These are phyloP conservation scores for Odonthalia washingtoniensis DNA, from an alignment of 31 red algal species.

Conservation along the genomic window DNA sequence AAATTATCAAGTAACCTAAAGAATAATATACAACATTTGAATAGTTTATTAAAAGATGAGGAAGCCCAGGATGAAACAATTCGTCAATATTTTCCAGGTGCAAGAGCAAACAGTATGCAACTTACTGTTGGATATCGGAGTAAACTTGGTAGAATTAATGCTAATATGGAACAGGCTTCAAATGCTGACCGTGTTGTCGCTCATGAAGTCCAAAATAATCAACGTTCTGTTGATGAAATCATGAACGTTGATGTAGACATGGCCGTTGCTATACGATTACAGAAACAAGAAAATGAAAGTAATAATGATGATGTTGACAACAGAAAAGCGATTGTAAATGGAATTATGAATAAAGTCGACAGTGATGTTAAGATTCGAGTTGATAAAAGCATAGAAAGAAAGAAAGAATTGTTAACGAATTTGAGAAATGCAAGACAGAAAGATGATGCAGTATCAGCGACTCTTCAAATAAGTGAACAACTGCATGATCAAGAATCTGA, in stretches of 20 bases:
- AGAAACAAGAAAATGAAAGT: neutral
- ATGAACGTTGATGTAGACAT: neutral
- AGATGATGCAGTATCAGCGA: neutral
- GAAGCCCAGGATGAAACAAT: slow-evolving; percentile 59
- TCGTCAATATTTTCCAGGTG: slow-evolving; percentile 1
- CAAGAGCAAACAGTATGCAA: slow-evolving; percentile 46
- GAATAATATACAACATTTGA: slow-evolving; percentile 46
- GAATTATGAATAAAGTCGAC: neutral
- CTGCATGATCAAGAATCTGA: neutral
- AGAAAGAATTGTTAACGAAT: neutral
- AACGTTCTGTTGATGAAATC: slow-evolving; percentile 37
- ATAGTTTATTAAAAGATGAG: slow-evolving; percentile 44
- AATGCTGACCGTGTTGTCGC: slow-evolving; percentile 70
- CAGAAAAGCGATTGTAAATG: neutral
- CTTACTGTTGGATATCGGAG: slow-evolving; percentile 33
- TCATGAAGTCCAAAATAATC: slow-evolving; percentile 43
- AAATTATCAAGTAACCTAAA: slow-evolving; percentile 42
- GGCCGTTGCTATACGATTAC: neutral
- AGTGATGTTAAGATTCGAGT: neutral
- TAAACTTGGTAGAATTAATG: slow-evolving; percentile 36
- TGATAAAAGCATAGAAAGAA: too few relatives aligned
- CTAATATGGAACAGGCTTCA: slow-evolving; percentile 65
- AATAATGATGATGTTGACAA: neutral
- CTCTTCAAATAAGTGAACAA: neutral
- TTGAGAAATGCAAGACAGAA: neutral